Conservation (phyloP, 164 flowering plant species). For the Vitis amurensis region DNA sequence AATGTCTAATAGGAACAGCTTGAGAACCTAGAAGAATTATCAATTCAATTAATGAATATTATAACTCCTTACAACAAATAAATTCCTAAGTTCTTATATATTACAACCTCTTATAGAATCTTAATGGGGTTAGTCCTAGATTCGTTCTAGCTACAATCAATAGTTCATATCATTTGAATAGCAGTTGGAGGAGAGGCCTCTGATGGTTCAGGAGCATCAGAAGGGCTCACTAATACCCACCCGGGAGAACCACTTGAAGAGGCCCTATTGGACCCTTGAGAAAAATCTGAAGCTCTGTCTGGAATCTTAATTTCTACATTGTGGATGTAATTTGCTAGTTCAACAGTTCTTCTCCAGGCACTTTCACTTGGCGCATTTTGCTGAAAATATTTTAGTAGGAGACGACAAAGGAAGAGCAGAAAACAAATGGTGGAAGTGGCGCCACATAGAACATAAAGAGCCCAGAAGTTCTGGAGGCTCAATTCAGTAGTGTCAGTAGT, state of each 20-base stretch:
- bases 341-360: slow-evolving; percentile 9
- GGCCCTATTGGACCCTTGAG: not conserved
- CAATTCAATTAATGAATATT: too few relatives aligned
- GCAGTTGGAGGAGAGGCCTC: not conserved
- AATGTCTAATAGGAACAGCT: too few relatives aligned
- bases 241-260: not conserved
- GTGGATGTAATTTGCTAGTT: slow-evolving; percentile 8
- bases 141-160: too few relatives aligned
- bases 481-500: slow-evolving; percentile 12
- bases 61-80: too few relatives aligned
- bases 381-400: not conserved
- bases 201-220: not conserved
- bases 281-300: not conserved
- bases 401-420: slow-evolving; percentile 14
- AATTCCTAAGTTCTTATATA: too few relatives aligned
- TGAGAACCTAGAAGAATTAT: too few relatives aligned
- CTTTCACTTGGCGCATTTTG: slow-evolving; percentile 4
- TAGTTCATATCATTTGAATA: not conserved
- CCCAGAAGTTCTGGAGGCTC: slow-evolving; percentile 40
- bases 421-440: slow-evolving; percentile 30
- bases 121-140: too few relatives aligned
- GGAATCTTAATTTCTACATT: slow-evolving; percentile 1
- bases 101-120: too few relatives aligned
- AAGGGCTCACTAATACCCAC: not conserved
- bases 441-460: slow-evolving; percentile 26